Evolutionary conservation across 73 alveolate genomes (phyloP), one percentile per base, ranked within the genome.

Genomic region (Tetrahymena thermophila): DNA sequence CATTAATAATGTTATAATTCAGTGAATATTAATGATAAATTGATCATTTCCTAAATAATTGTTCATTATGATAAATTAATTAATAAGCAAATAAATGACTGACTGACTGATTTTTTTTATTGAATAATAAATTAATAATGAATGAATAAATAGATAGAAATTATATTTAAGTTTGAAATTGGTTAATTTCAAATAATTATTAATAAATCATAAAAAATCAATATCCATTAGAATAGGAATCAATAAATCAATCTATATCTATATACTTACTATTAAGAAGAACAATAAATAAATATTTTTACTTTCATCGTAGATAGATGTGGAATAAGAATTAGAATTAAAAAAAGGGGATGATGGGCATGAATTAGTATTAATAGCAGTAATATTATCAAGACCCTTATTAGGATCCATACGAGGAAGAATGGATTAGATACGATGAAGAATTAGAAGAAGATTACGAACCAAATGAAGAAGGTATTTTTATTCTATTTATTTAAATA

Each of bases 361-460:
- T 28, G 35, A 71, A 71, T 34, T 71, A n/a, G 37, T 71, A 71
- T 71, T 71, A 71, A 11, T 34, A 71, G 89, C 31, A 71, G 89
- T 19, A 71, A 31, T 71, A 71, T 21, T 71, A 71, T 71, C 11
- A 71, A 31, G 35, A 71, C 40, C 37, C 35, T 5, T 71, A 56
- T 21, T 56, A 71, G 35, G 35, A 71, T 71, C 37, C 23, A 71
- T n/a, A 71, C 31, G 42, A 71, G 37, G 89, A 71, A 23, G 97
- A 96, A 17, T 96, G 37, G 93, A 97, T 96, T 28, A 84, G 94
- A 31, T 95, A 96, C 93, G 98, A 97, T 85, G 98, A 97, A 85
- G 98, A 97, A 84, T 95, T 97, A 10, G 98, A 96, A 43, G 97
- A 96, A 31, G 96, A 97, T 85, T 97, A 97, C 40, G 98, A 96